Evolutionary conservation across 768 basidiomycete species (phyloP).

Genomic region (Suillus alpinus): DNA sequence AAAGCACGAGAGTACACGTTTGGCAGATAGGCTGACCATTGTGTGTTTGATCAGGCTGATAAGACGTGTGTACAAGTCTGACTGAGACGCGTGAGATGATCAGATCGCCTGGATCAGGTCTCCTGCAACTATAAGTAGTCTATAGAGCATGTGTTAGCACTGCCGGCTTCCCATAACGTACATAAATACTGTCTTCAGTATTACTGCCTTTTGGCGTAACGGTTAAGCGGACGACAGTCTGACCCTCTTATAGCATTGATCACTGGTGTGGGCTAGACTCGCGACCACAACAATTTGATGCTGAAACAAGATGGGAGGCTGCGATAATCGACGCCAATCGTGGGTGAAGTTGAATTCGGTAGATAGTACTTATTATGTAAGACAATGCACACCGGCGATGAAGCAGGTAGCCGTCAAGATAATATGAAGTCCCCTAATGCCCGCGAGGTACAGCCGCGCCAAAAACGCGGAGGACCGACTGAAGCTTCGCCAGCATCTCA

Average conservation of each 20-base stretch:
- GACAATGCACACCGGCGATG: neutral
- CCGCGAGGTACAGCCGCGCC: conserved; percentile 31
- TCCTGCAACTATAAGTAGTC: neutral
- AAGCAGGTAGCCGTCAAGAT: neutral
- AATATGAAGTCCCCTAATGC: conserved; percentile 13
- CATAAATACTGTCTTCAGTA: no score
- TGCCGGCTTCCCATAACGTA: no score
- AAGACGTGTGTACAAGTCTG: neutral
- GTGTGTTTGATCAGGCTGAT: neutral
- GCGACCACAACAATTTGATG: neutral
- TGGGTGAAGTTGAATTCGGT: conserved; percentile 39
- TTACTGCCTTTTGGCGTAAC: no score
- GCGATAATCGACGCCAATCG: neutral
- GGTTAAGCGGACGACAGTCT: no score
- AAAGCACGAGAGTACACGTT: neutral
- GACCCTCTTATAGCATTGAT: no score
- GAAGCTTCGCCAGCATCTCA: conserved; percentile 86
- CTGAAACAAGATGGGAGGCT: neutral
- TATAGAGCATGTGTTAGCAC: neutral
- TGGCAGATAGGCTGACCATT: neutral
- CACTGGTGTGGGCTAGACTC: neutral
- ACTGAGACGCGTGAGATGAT: neutral
- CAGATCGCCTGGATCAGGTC: neutral
- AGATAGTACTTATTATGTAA: neutral
- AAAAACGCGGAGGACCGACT: conserved; percentile 71